Base-by-base conservation (phyloP, 805 yeast species). In the Saccharomyces mikatae region DNA sequence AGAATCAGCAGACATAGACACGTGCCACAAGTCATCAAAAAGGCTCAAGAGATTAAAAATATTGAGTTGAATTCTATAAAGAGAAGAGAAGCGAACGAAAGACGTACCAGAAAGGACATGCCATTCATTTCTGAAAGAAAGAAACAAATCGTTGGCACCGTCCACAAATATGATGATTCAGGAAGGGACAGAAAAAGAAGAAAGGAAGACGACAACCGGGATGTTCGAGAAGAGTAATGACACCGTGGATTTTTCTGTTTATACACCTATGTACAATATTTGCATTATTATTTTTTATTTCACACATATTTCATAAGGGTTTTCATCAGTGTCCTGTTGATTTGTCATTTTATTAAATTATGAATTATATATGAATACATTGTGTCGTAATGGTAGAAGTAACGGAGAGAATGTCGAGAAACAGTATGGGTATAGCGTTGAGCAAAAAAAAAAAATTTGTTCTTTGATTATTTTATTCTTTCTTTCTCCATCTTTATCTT, bases 1-100 rank as follows among this genome's bases (percentile, higher is more conserved):
- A 80, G 97, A 63, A 94, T 94, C 58, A 75, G 89, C 29, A 82
- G 91, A 71, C 98, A 94, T 73, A 83, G 99, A 70, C 97, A 94
- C 68, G 77, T 92, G 52, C 99, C 99, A 24, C 74, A 75, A 56
- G 87, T 86, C 50, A 81, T 94, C 61, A 92, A 91, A 80, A 88
- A 86, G 71, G 97, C 97, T 44, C 80, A 80, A 46, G 96, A 91
- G 57, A 89, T 88, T 69, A 92, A 94, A 75, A 72, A 82, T 21
- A 76, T 79, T 54, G 97, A 94, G 70, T 62, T 83, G 46, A 81
- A 79, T 50, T 79, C 94, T 46, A 71, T 89, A 60, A 89, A 87
- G 76, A 81, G 86, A 63, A 83, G 90, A 66, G 95, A 89, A 68
- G 84, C 80, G 54, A 94, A 94, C 66, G 85, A 84, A 62, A 83